These are phyloP conservation scores for Agastache rugosa DNA, from an alignment of 257 asterid species.

Conservation along the genomic window DNA sequence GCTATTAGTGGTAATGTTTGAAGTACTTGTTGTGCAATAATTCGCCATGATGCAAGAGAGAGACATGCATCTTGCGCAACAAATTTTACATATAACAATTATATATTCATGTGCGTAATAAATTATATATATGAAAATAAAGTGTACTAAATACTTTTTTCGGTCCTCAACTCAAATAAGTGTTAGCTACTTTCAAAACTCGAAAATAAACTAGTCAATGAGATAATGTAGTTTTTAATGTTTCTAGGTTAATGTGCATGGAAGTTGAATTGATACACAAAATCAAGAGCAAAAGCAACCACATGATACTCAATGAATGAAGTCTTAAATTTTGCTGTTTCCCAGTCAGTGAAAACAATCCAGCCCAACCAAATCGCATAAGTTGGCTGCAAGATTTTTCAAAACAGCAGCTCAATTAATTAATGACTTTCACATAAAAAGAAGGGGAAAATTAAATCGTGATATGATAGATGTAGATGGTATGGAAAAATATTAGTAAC, in stretches of 20 bases:
- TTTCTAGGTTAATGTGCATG: not conserved
- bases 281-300: not conserved
- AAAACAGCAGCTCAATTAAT: not conserved
- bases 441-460: constrained; percentile 43
- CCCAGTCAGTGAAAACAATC: constrained; percentile 29
- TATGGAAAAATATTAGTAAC: constrained; percentile 6
- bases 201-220: not conserved
- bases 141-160: no score
- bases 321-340: constrained; percentile 36
- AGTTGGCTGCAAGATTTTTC: constrained; percentile 17
- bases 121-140: no score
- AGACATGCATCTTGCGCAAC: no score
- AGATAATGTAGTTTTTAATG: not conserved
- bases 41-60: no score
- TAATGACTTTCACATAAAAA: constrained; percentile 36
- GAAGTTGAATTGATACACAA: not conserved
- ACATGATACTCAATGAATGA: constrained; percentile 23
- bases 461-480: constrained; percentile 48
- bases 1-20: no score
- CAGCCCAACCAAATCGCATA: constrained; percentile 39
- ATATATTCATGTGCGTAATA: no score
- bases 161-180: no score
- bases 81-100: no score
- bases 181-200: no score
- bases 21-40: no score